Percentiles rank a stretch among this genome's conserved stretches.
Evolutionary conservation across 106 monocot species (phyloP).

Genomic region (Posidonia australis): DNA sequence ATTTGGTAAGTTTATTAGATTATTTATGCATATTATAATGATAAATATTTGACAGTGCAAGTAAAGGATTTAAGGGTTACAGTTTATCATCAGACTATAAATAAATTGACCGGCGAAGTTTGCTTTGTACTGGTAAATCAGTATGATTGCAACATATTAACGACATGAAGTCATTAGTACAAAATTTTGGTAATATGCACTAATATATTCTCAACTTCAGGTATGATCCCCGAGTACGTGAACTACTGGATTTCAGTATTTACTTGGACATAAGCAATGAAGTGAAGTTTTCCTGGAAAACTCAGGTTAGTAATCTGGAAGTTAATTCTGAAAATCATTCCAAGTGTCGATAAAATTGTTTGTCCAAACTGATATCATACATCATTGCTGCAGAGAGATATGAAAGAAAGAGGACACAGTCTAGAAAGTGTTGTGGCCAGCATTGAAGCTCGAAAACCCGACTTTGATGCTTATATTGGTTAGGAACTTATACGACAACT

Average conservation of each 20-base stretch:
- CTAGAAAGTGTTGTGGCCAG: constrained; percentile 92
- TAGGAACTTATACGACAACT: constrained; percentile 6
- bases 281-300: constrained; percentile 93
- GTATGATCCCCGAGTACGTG: constrained; percentile 74
- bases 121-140: no score
- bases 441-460: constrained; percentile 72
- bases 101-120: no score
- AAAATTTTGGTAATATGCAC: not conserved
- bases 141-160: no score
- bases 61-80: no score
- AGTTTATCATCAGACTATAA: no score
- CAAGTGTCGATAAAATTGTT: not conserved
- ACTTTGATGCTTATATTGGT: constrained; percentile 66
- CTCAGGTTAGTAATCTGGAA: constrained; percentile 43
- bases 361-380: not conserved
- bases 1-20: no score
- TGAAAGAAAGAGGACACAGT: constrained; percentile 85
- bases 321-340: not conserved
- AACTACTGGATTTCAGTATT: constrained; percentile 89
- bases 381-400: constrained; percentile 61
- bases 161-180: no score
- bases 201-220: constrained; percentile 23
- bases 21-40: no score
- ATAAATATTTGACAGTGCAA: no score
- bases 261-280: constrained; percentile 92